Evolutionary conservation across 192 early-diverging fungal genomes (phyloP).

Genomic region (Gigaspora rosea): DNA sequence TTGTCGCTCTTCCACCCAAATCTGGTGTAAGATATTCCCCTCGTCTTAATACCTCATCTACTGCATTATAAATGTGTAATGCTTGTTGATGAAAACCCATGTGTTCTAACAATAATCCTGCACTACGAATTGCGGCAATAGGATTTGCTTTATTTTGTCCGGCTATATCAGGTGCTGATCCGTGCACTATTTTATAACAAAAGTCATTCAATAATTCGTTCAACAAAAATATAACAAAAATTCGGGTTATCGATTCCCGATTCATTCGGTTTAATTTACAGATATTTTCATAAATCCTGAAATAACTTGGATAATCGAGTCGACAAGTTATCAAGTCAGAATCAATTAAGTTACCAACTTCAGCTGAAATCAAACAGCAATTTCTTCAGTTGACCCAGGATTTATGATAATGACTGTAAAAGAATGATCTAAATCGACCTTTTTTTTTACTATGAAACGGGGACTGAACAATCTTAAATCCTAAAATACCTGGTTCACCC

Average conservation of each 20-base stretch:
- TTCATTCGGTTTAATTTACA: not conserved
- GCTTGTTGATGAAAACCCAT: conserved; percentile 76
- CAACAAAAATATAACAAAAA: not conserved
- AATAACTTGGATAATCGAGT: too few species aligned
- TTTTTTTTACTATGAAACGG: not conserved
- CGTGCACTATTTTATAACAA: conserved; percentile 64
- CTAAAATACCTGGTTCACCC: conserved; percentile 76
- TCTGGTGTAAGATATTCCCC: conserved; percentile 78
- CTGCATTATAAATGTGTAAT: conserved; percentile 77
- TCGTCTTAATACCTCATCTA: conserved; percentile 74
- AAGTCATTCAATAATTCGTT: not conserved
- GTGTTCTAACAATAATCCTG: conserved; percentile 89
- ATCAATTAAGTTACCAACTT: too few species aligned
- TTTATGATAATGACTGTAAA: too few species aligned
- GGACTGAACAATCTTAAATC: not conserved
- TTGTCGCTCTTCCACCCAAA: conserved; percentile 84
- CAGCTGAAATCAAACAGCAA: too few species aligned
- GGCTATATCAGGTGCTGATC: conserved; percentile 97
- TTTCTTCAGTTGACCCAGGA: too few species aligned
- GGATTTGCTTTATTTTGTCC: conserved; percentile 97
- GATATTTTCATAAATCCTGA: too few species aligned
- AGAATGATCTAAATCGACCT: too few species aligned
- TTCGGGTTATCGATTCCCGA: not conserved
- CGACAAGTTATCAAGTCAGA: too few species aligned
- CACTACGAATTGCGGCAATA: conserved; percentile 92